Percentiles rank a stretch among this genome's conserved stretches.
Conservation (phyloP, 306 rosid genomes). For the Luffa aegyptiaca region DNA sequence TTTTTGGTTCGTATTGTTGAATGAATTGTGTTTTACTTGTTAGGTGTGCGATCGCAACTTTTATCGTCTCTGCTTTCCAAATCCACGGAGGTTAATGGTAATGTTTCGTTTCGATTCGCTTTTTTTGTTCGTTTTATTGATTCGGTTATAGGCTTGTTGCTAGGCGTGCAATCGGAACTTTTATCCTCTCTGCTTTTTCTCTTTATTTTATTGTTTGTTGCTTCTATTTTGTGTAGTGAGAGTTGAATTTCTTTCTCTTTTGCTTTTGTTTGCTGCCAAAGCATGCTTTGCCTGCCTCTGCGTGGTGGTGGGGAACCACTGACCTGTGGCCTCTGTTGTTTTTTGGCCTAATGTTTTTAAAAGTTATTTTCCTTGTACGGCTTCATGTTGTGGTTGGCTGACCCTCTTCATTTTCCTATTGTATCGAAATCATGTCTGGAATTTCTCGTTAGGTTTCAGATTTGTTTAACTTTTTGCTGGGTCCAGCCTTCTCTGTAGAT, state of each 20-base stretch:
- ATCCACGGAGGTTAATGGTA: background rate
- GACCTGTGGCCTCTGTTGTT: background rate
- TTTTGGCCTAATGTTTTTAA: background rate
- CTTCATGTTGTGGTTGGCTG: background rate
- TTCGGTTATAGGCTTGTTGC: background rate
- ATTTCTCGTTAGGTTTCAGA: background rate
- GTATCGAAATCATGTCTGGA: background rate
- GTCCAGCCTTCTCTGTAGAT: background rate
- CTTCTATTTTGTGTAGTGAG: background rate
- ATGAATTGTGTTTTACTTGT: background rate
- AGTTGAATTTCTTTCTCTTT: background rate
- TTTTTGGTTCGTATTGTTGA: background rate
- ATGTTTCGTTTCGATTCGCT: background rate
- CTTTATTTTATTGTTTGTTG: background rate
- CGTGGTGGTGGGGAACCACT: slow-evolving; percentile 2
- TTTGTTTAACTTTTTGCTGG: background rate
- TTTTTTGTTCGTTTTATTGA: background rate
- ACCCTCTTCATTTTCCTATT: background rate
- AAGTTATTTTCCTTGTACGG: background rate
- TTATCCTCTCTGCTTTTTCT: background rate
- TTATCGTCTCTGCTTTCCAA: background rate
- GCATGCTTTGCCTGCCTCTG: background rate
- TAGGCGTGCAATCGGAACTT: slow-evolving; percentile 8
- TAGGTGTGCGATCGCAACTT: background rate
- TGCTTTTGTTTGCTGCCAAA: background rate